These are phyloP conservation scores for Rhodamnia rubescens DNA, from an alignment of 345 rosid species.

Conservation along the genomic window DNA sequence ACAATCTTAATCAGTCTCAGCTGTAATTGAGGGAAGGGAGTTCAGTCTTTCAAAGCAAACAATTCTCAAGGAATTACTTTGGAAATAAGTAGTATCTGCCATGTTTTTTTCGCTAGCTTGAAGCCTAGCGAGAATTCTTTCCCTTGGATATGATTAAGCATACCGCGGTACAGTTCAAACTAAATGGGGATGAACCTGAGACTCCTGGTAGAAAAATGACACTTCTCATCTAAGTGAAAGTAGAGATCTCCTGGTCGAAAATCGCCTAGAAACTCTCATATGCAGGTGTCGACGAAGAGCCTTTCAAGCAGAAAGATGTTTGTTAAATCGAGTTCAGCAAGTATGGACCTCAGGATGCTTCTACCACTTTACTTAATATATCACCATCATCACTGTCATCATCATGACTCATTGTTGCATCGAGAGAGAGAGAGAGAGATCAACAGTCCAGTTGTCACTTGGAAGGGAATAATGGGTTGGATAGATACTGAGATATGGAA, in stretches of 20 bases:
- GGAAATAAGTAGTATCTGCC: neutral
- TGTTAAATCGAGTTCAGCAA: neutral
- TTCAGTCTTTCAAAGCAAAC: neutral
- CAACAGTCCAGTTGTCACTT: neutral
- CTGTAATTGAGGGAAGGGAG: neutral
- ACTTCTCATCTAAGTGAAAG: neutral
- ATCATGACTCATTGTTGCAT: neutral
- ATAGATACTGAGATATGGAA: neutral
- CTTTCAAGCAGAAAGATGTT: neutral
- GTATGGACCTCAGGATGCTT: neutral
- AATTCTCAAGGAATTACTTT: neutral
- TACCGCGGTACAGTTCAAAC: neutral
- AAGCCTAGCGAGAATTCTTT: neutral
- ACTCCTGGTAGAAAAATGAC: neutral
- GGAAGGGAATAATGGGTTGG: neutral
- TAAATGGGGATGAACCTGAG: neutral
- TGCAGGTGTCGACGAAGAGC: neutral
- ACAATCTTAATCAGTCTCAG: neutral
- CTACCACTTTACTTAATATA: neutral
- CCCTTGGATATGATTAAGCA: neutral
- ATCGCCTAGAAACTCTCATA: neutral
- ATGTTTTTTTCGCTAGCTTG: neutral
- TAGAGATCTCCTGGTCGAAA: neutral
- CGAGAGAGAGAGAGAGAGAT: neutral
- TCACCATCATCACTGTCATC: neutral